Evolutionary conservation across 352 stramenopile genomes (phyloP), one percentile per base, ranked within the genome.

Genomic region (Discostella stelligera): DNA sequence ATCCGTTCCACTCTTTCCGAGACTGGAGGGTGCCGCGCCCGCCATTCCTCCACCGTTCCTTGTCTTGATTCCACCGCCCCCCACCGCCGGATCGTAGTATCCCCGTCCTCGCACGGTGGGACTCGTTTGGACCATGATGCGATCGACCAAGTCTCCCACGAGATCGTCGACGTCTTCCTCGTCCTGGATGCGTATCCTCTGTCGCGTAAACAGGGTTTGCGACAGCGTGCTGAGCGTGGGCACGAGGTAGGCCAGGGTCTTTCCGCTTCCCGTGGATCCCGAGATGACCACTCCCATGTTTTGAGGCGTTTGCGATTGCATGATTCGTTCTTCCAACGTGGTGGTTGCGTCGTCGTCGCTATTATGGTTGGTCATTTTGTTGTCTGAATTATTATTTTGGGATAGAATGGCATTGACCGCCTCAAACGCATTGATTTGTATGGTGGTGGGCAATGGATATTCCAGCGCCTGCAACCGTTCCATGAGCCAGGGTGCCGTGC

Each of bases 351-450:
- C n/a, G 52, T 79, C 75, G 14, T 76, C 77, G 10, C 77, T 63
- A 11, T 77, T 20, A 48, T 62, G 44, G 7, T 41, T 49, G 16
- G n/a, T n/a, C n/a, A n/a, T n/a, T n/a, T n/a, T 25, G 27, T 5
- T 32, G 27, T 32, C 5, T 32, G 2, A 2, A 32, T 5, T 32
- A 32, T 32, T 67, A 20, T 73, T 20, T 41, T 54, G 48, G 11
- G 27, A 13, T 20, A 84, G 32, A 50, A 84, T 84, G 48, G 64
- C 62, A 60, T 84, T 84, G 30, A 84, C 71, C n/a, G 77, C 70
- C 66, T 84, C 71, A 72, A 93, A 90, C 10, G 87, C 53, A 80
- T 90, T 89, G 27, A 93, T 93, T 77, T 93, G 87, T 65, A 93
- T 91, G 7, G 87, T 91, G 0, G 87, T 91, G 0, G 87, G 87